Evolutionary conservation across 1,139 yeast genomes (phyloP).

Genomic region (Sugiyamaella novakii): DNA sequence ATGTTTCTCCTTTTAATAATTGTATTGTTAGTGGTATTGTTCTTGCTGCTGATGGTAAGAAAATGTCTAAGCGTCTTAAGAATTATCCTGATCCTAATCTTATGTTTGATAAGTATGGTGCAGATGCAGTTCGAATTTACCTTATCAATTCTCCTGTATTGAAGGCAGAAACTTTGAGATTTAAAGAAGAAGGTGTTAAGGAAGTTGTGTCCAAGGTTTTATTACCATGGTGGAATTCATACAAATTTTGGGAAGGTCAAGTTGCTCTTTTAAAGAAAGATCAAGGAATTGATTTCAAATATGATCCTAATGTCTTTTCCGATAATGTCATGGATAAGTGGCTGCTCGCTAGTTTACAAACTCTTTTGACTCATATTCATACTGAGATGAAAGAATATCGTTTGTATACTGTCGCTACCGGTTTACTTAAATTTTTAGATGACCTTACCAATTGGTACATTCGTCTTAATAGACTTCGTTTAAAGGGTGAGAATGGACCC

Average conservation of each 20-base stretch:
- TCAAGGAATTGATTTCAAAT: slow-evolving; percentile 68
- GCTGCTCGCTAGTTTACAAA: slow-evolving; percentile 93
- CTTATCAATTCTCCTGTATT: slow-evolving; percentile 96
- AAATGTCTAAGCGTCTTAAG: slow-evolving; percentile 97
- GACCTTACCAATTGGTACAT: slow-evolving; percentile 98
- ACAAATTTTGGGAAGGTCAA: slow-evolving; percentile 94
- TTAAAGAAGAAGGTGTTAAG: slow-evolving; percentile 98
- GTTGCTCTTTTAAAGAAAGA: slow-evolving; percentile 81
- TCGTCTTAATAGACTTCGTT: slow-evolving; percentile 95
- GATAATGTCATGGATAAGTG: slow-evolving; percentile 96
- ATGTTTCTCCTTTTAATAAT: slow-evolving; percentile 89
- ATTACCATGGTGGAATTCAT: slow-evolving; percentile 98
- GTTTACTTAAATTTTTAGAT: slow-evolving; percentile 82
- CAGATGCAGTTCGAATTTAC: slow-evolving; percentile 94
- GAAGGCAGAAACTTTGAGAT: slow-evolving; percentile 93
- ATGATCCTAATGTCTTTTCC: slow-evolving; percentile 66
- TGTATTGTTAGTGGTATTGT: slow-evolving; percentile 97
- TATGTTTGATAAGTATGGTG: slow-evolving; percentile 87
- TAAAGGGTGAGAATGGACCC: slow-evolving; percentile 88
- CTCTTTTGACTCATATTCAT: slow-evolving; percentile 82
- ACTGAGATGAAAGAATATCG: slow-evolving; percentile 87
- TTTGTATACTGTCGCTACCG: slow-evolving; percentile 94
- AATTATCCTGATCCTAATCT: slow-evolving; percentile 94
- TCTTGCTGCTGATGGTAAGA: slow-evolving; percentile 96
- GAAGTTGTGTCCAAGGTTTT: slow-evolving; percentile 95